Evolutionary conservation across 345 rosid species (phyloP).

Genomic region (Adansonia digitata): DNA sequence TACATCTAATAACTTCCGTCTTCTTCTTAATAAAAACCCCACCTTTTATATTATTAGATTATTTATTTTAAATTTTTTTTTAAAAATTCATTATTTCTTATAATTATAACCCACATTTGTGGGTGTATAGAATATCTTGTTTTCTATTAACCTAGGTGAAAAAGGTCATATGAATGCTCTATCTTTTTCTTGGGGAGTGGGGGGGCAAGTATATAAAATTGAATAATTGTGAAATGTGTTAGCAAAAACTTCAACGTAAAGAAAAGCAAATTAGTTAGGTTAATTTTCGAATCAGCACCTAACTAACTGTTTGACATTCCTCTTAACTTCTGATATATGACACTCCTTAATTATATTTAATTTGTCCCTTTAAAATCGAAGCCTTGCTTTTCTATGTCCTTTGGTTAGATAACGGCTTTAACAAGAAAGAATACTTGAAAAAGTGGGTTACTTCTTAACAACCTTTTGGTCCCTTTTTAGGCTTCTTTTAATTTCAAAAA

Average conservation of each 20-base stretch:
- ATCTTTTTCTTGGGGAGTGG: too few species aligned
- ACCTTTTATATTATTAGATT: too few species aligned
- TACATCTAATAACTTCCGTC: too few species aligned
- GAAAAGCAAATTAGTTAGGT: constrained; percentile 21
- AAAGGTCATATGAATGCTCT: too few species aligned
- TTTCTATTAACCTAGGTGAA: too few species aligned
- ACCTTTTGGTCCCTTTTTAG: constrained; percentile 7
- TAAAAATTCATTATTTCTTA: too few species aligned
- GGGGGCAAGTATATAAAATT: too few species aligned
- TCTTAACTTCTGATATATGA: constrained; percentile 2
- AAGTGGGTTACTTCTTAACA: constrained; percentile 28
- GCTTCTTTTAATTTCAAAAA: background rate
- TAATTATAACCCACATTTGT: too few species aligned
- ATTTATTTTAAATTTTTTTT: too few species aligned
- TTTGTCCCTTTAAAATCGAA: background rate
- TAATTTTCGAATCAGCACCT: constrained; percentile 29
- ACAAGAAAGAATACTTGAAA: constrained; percentile 32
- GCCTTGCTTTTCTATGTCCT: background rate
- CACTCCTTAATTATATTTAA: background rate
- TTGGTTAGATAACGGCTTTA: constrained; percentile 38
- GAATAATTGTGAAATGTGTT: background rate
- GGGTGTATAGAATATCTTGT: too few species aligned
- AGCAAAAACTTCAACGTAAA: background rate
- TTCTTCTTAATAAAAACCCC: too few species aligned
- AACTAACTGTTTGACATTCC: constrained; percentile 25